phyloP scores from a whole-genome alignment of 371 early-diverging fungal species.

The Mucor racemosus region DNA sequence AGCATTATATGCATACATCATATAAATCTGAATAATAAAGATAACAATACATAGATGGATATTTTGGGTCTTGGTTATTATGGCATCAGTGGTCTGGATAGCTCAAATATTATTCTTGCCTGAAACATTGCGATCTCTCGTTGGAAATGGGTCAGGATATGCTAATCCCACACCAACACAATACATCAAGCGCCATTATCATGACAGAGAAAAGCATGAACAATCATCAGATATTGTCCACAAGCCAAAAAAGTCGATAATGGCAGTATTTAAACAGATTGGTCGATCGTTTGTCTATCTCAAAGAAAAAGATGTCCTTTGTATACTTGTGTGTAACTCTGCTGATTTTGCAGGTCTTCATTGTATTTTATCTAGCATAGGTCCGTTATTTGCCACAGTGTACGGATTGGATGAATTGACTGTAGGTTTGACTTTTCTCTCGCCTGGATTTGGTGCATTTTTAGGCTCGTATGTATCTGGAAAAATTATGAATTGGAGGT shows the following conservation, averaged over 20 bases:
- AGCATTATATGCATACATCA: background rate
- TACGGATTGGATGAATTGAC: constrained; percentile 31
- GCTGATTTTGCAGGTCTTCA: constrained; percentile 45
- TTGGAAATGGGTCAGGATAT: constrained; percentile 47
- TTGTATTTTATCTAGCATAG: constrained; percentile 40
- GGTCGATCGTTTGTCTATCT: constrained; percentile 32
- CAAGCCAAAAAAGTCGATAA: background rate
- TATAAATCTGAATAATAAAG: no score
- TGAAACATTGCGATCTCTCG: constrained; percentile 56
- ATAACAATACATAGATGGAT: constrained; percentile 39
- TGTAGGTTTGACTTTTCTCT: constrained; percentile 36
- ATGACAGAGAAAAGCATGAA: background rate
- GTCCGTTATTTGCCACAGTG: constrained; percentile 22
- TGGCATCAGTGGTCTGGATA: constrained; percentile 23
- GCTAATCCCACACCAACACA: constrained; percentile 45
- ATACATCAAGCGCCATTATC: no score
- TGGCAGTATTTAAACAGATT: background rate
- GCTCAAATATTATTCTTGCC: constrained; percentile 31
- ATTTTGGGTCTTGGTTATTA: constrained; percentile 39
- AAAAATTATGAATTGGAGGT: constrained; percentile 30
- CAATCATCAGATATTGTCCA: background rate
- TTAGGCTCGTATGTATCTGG: constrained; percentile 37
- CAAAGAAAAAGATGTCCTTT: constrained; percentile 40
- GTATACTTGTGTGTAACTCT: constrained; percentile 36
- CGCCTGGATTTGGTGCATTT: constrained; percentile 36